Evolutionary conservation across 176 grass and related monocot species (phyloP).

Genomic region (Zea mays): Zm-B73-REFERENCE-NAM-5.0 NC_050096.1:62468501-62469000

Average conservation of each 20-base stretch:
- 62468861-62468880: no score
- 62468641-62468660: not conserved
- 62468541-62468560: not conserved
- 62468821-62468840: not conserved
- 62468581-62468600: not conserved
- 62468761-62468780: no score
- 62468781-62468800: no score
- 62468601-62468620: constrained; percentile 18
- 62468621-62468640: not conserved
- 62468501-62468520: not conserved
- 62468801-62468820: no score
- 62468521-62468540: not conserved
- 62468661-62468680: constrained; percentile 14
- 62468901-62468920: no score
- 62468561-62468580: not conserved
- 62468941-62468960: not conserved
- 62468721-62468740: not conserved
- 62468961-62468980: not conserved
- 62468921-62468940: no score
- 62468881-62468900: no score
- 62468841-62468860: no score
- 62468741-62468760: not conserved
- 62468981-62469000: no score
- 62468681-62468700: not conserved
- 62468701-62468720: not conserved